Conservation (phyloP, 179 eudicot genomes). For the Carnegiea gigantea region DNA sequence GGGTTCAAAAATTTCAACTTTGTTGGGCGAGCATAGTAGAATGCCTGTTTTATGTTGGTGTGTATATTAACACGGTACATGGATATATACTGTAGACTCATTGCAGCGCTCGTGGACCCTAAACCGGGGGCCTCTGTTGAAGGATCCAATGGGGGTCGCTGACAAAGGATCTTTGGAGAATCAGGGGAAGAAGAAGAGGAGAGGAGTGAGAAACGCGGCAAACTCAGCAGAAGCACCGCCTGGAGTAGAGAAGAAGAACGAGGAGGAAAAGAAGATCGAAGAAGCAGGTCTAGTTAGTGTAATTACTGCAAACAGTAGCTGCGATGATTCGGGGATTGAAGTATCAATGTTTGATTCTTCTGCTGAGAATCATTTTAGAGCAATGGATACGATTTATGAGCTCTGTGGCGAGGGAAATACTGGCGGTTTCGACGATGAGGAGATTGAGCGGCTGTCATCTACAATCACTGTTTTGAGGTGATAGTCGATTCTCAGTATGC, state of each 20-base stretch:
- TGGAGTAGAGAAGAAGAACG: background rate
- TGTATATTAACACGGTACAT: too few relatives aligned
- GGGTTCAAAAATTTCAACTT: too few relatives aligned
- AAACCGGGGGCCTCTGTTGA: background rate
- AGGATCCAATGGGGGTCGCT: conserved; percentile 19
- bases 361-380: conserved; percentile 55
- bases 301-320: background rate
- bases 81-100: too few relatives aligned
- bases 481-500: background rate
- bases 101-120: background rate
- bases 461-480: conserved; percentile 68
- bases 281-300: background rate
- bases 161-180: background rate
- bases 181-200: conserved; percentile 9
- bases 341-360: conserved; percentile 56
- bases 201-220: conserved; percentile 11
- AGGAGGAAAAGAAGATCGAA: background rate
- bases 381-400: conserved; percentile 43
- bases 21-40: too few relatives aligned
- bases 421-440: conserved; percentile 35
- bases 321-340: conserved; percentile 15
- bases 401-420: conserved; percentile 44
- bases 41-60: too few relatives aligned
- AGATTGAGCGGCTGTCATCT: conserved; percentile 50
- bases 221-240: background rate